phyloP scores from a whole-genome alignment of 2,329 filamentous ascomycete genomes.

The Aureobasidium namibiae region DNA sequence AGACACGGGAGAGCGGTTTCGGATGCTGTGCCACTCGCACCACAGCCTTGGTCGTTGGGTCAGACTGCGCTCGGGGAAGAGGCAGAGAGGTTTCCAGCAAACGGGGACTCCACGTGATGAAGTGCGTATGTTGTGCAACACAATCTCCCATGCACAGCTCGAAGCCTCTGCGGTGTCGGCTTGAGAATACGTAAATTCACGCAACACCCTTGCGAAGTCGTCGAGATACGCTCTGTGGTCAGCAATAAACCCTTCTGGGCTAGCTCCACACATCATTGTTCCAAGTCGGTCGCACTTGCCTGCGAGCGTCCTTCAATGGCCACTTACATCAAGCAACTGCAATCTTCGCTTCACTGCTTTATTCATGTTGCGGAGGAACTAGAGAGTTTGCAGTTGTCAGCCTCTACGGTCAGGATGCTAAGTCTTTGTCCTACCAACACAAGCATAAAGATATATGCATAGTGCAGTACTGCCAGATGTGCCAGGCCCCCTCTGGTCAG shows the following conservation, averaged over 20 bases:
- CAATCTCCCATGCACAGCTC: background rate
- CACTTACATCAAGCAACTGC: background rate
- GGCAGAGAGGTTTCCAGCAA: slow-evolving; percentile 3
- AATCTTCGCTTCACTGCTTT: background rate
- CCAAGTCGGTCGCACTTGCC: background rate
- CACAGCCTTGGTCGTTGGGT: background rate
- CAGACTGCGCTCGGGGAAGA: slow-evolving; percentile 2
- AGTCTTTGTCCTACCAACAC: background rate
- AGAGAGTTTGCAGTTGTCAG: background rate
- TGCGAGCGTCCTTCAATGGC: background rate
- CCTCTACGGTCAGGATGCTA: background rate
- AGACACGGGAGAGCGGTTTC: slow-evolving; percentile 4
- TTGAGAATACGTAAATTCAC: background rate
- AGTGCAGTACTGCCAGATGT: background rate
- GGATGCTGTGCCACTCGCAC: background rate
- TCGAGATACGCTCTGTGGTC: slow-evolving; percentile 2
- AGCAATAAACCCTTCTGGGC: background rate
- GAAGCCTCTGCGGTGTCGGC: background rate
- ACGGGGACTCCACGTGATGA: slow-evolving; percentile 5
- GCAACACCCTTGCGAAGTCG: background rate
- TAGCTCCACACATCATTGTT: background rate
- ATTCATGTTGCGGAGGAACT: background rate
- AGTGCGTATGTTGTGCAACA: background rate
- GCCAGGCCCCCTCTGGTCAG: too few species aligned
- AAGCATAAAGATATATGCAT: background rate